A percentile compares a stretch with the other conserved stretches of the same genome.
phyloP scores from a whole-genome alignment of 306 rosid species.

The Mimosa bimucronata region DNA sequence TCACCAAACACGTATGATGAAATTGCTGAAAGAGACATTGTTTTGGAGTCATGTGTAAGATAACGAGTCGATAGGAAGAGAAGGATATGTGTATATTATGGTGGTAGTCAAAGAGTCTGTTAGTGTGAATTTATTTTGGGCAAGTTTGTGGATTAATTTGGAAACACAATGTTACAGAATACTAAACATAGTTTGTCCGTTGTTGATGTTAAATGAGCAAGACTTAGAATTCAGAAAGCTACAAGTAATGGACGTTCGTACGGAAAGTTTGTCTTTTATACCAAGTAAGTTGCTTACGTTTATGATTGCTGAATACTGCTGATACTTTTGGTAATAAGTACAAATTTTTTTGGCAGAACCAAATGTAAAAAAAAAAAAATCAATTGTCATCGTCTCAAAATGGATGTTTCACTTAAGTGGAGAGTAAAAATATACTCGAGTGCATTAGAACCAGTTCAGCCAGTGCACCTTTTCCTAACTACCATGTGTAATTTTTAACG shows the following conservation, averaged over 20 bases:
- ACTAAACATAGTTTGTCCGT: not conserved
- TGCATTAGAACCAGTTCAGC: too few relatives aligned
- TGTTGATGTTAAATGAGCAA: not conserved
- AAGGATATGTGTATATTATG: not conserved
- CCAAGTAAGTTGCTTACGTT: not conserved
- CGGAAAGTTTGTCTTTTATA: not conserved
- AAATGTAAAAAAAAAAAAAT: not conserved
- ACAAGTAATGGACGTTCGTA: not conserved
- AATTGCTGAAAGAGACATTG: constrained; percentile 24
- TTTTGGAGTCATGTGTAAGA: constrained; percentile 49
- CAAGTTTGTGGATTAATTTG: not conserved
- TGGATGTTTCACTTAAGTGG: not conserved
- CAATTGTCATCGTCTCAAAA: not conserved
- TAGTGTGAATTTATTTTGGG: not conserved
- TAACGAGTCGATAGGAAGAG: constrained; percentile 29
- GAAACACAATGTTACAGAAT: not conserved
- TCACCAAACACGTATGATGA: constrained; percentile 42
- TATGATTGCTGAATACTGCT: not conserved
- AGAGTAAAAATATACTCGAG: too few relatives aligned
- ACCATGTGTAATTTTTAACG: too few relatives aligned
- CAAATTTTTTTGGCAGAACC: not conserved
- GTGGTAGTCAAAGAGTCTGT: not conserved
- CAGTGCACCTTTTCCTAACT: too few relatives aligned
- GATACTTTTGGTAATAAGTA: not conserved
- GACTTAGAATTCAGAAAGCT: not conserved